Conservation (phyloP, 2,329 filamentous ascomycete genomes). For the Cryphonectria japonica region DNA sequence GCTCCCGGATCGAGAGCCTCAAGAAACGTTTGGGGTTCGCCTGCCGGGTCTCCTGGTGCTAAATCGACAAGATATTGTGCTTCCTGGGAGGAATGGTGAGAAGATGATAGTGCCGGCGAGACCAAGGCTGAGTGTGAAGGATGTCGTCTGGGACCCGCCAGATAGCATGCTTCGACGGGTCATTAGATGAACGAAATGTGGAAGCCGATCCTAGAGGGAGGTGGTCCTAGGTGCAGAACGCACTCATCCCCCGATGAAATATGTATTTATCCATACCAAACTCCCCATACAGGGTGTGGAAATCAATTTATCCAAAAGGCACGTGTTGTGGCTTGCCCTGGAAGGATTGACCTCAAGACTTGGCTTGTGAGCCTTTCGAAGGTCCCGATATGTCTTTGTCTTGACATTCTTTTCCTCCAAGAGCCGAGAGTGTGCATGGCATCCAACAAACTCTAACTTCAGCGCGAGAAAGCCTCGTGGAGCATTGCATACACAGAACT, state of each 20-base stretch:
- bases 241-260: background rate
- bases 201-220: background rate
- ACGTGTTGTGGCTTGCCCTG: background rate
- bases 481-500: no score
- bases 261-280: background rate
- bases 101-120: slow-evolving; percentile 32
- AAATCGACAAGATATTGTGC: slow-evolving; percentile 33
- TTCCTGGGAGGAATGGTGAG: slow-evolving; percentile 30
- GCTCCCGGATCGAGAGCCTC: background rate
- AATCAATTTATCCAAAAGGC: background rate
- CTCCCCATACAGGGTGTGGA: background rate
- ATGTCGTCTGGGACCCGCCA: slow-evolving; percentile 46
- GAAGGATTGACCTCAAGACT: background rate
- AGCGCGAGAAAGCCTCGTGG: no score
- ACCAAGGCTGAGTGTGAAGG: slow-evolving; percentile 38
- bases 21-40: slow-evolving; percentile 2
- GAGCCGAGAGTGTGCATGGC: background rate
- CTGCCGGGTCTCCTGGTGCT: slow-evolving; percentile 36
- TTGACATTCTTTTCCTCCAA: no score
- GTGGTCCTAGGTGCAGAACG: background rate
- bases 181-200: slow-evolving; percentile 18
- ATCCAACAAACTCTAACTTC: background rate
- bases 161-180: slow-evolving; percentile 34
- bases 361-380: background rate
- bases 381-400: no score